Conservation (phyloP, 768 basidiomycete genomes). For the Termitomyces sp. region DNA sequence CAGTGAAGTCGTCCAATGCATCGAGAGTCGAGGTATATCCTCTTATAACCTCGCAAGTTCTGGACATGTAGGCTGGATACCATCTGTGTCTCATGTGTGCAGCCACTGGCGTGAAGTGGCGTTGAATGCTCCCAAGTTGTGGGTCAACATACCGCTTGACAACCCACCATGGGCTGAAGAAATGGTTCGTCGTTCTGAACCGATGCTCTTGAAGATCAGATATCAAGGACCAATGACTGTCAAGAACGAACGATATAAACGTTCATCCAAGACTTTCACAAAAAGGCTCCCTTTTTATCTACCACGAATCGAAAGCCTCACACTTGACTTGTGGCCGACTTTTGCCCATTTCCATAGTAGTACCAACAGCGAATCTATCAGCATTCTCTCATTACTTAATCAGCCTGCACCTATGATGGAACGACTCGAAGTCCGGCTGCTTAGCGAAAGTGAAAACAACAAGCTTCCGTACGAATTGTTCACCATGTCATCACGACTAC, state of each 20-base stretch:
- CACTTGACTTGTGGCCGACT: not conserved
- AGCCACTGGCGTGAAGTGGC: not conserved
- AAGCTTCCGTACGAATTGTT: not conserved
- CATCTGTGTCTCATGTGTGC: not conserved
- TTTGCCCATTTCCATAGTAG: no score
- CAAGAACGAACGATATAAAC: no score
- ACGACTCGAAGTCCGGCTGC: not conserved
- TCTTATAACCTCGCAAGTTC: no score
- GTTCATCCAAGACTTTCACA: not conserved
- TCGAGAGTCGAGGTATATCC: not conserved
- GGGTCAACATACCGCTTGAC: not conserved
- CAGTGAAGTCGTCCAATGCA: not conserved
- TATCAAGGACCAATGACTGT: not conserved
- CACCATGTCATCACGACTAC: not conserved
- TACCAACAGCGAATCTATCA: not conserved
- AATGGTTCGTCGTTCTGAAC: not conserved
- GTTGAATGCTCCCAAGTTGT: not conserved
- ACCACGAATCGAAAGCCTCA: not conserved
- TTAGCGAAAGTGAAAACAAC: not conserved
- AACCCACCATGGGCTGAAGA: not conserved
- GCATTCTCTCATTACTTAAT: not conserved
- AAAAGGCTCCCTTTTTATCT: not conserved
- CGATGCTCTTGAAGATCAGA: not conserved
- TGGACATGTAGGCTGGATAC: not conserved
- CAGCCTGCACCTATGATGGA: not conserved